Conservation (phyloP, 345 rosid genomes). For the Linum trigynum region DNA sequence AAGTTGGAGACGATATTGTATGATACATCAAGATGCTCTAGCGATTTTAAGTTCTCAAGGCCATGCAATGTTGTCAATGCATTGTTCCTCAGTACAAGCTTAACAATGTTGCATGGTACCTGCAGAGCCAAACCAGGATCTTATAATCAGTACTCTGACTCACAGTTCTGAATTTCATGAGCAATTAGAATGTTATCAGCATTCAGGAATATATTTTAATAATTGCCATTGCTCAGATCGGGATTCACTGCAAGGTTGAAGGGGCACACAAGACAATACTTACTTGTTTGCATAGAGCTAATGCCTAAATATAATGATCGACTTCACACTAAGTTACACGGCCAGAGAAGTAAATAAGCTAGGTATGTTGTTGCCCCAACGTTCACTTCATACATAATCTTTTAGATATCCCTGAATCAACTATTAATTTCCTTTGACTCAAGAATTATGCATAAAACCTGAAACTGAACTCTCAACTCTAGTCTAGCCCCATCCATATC, state of each 20-base stretch:
- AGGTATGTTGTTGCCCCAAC: neutral
- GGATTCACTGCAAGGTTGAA: neutral
- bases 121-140: constrained; percentile 48
- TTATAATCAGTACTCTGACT: neutral
- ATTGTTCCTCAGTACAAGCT: constrained; percentile 93
- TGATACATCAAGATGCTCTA: constrained; percentile 94
- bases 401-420: no score
- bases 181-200: neutral
- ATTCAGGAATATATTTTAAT: neutral
- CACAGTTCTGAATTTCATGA: neutral
- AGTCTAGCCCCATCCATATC: no score
- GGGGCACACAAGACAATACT: neutral
- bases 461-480: no score
- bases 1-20: constrained; percentile 83
- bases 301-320: neutral
- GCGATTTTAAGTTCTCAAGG: constrained; percentile 91
- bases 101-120: constrained; percentile 71
- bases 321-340: neutral
- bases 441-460: no score
- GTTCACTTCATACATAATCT: no score
- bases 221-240: neutral
- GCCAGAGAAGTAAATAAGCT: neutral
- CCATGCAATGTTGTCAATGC: constrained; percentile 79
- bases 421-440: no score
- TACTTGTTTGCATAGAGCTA: neutral